These are phyloP conservation scores for Psidium friedrichsthalianum DNA, from an alignment of 345 rosid species.

Conservation along the genomic window DNA sequence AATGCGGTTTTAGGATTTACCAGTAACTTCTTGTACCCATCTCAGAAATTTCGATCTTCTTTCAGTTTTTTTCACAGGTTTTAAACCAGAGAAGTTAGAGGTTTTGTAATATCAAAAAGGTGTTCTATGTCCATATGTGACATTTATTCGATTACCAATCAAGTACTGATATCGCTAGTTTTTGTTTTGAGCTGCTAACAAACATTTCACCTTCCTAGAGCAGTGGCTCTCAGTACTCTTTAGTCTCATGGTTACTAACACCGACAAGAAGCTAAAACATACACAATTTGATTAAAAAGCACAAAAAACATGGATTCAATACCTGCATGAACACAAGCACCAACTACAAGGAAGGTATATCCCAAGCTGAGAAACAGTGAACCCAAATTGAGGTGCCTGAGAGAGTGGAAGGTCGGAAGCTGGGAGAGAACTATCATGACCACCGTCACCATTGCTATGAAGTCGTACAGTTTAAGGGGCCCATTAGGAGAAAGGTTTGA, in stretches of 20 bases:
- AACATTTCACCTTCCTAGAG: not conserved
- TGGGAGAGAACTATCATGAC: conserved; percentile 85
- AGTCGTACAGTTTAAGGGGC: conserved; percentile 66
- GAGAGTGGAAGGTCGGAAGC: conserved; percentile 92
- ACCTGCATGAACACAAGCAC: conserved; percentile 86
- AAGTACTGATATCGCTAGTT: not conserved
- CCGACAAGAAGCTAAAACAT: not conserved
- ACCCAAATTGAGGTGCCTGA: conserved; percentile 71
- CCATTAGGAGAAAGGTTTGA: conserved; percentile 65
- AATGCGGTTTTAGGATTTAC: not conserved
- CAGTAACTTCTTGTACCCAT: not conserved
- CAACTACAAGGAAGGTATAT: conserved; percentile 83
- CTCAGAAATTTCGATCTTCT: not conserved
- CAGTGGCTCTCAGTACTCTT: not conserved
- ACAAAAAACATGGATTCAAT: not conserved
- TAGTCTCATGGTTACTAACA: not conserved
- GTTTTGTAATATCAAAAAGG: not conserved
- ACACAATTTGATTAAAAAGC: not conserved
- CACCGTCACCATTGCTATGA: conserved; percentile 88
- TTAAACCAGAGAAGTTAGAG: not conserved
- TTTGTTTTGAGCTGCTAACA: not conserved
- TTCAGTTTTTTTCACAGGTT: not conserved
- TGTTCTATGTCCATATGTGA: not conserved
- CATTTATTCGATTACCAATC: not conserved
- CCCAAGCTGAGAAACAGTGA: conserved; percentile 85